Percentiles rank a stretch among this genome's conserved stretches.
Evolutionary conservation across 169 alveolate species (phyloP).

Genomic region (Plasmodium knowlesi): DNA sequence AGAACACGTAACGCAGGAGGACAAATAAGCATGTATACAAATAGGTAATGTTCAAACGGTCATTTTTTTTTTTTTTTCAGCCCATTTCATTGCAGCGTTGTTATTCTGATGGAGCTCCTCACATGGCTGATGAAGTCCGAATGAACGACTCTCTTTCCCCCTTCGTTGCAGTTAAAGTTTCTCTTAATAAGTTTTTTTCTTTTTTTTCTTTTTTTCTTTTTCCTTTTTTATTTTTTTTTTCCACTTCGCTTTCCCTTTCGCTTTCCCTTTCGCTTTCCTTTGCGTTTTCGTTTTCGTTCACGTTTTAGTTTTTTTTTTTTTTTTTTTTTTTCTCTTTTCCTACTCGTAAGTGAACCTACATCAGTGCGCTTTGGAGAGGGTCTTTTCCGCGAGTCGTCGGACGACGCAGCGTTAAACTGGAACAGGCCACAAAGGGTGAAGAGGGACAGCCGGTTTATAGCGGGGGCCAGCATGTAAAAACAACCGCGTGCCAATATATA

Average conservation of each 20-base stretch:
- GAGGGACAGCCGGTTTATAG: neutral
- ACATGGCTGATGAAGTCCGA: neutral
- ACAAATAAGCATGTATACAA: neutral
- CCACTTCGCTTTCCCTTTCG: neutral
- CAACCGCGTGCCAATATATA: neutral
- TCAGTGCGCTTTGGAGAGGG: neutral
- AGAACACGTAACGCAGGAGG: neutral
- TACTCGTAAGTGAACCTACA: neutral
- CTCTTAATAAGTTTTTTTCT: neutral
- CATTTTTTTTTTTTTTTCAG: neutral
- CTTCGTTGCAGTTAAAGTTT: neutral
- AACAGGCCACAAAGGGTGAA: neutral
- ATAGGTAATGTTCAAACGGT: neutral
- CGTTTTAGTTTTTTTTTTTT: neutral
- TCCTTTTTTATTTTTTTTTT: no score
- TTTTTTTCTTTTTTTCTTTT: no score
- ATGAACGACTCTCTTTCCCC: neutral
- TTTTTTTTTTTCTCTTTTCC: neutral
- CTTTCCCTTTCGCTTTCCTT: no score
- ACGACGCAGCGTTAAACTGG: neutral
- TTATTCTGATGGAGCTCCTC: neutral
- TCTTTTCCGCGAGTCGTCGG: neutral
- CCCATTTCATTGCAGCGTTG: neutral
- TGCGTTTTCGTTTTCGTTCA: neutral
- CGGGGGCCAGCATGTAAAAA: neutral